Base-by-base conservation (phyloP, 345 rosid genomes). In the Eutrema heterophyllum region DNA sequence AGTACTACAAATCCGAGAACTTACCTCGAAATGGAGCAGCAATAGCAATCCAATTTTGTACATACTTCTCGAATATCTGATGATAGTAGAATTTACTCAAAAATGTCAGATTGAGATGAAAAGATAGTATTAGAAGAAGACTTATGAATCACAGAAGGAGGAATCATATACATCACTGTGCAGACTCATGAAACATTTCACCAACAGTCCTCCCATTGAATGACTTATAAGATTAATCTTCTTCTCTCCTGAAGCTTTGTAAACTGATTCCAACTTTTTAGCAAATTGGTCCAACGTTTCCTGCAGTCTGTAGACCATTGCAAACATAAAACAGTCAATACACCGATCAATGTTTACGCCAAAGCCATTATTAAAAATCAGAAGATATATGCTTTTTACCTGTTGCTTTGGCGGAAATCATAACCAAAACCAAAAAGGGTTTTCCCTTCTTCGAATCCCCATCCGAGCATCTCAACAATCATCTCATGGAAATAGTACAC, bases 401-500 rank as follows among this genome's bases (percentile, higher is more conserved):
- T 89, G 67, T 91, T 94, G 83, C 99, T 94, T 81, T 94, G 99
- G 3, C 99, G 89, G 51, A 91, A 94, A 84, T 94, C 98, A 83
- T 89, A 94, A 13, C 98, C 98, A 72, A 94, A 94, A 9, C 98
- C 99, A 38, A 94, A 94, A 58, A 94, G 88, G 0, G 97, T 91
- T 78, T 87, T 91, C 16, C 97, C 97, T 81, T 94, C 97, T 81
- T 91, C 84, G 49, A 94, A 94, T 18, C 99, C 99, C 99, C 97
- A 94, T 38, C 84, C 84, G 68, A 83, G 75, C 99, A 94, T 89
- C 82, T 94, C 92, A 56, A 83, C 85, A 46, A 91, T 94, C 99
- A 94, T 94, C 77, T 94, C 99, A 43, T 91, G 99, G 74, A 87
- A 94, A 85, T 94, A 91, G 71, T 56, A 89, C 27, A 91, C 96